These are phyloP conservation scores for Phytophthora litchii DNA, from an alignment of 352 stramenopile species.

Conservation along the genomic window DNA sequence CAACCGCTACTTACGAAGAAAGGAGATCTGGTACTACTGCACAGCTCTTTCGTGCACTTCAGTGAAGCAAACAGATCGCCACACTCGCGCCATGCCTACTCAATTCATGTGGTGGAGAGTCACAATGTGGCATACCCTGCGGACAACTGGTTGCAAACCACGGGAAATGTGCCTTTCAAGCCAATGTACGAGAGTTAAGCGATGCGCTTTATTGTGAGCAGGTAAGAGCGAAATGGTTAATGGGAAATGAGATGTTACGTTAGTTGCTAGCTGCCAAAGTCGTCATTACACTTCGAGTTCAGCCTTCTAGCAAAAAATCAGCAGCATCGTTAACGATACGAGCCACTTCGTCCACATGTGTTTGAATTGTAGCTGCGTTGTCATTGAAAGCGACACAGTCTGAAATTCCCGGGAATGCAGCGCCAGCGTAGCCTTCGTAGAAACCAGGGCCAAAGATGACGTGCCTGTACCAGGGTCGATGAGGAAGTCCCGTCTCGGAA, in stretches of 20 bases:
- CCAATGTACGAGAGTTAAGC: conserved; percentile 59
- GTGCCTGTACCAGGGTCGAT: conserved; percentile 56
- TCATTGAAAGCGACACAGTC: conserved; percentile 52
- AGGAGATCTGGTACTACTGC: conserved; percentile 93
- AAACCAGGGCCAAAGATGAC: conserved; percentile 59
- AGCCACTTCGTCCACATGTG: conserved; percentile 47
- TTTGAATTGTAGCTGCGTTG: conserved; percentile 36
- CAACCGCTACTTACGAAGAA: conserved; percentile 89
- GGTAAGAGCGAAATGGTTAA: neutral
- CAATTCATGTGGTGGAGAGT: conserved; percentile 95
- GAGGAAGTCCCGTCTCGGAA: conserved; percentile 44
- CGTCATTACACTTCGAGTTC: too few relatives aligned
- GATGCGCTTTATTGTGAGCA: neutral
- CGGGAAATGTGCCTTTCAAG: conserved; percentile 63
- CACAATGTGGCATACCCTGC: conserved; percentile 80
- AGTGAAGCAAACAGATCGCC: conserved; percentile 93
- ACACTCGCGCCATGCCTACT: conserved; percentile 94
- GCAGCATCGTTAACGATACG: too few relatives aligned
- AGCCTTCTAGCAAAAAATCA: too few relatives aligned
- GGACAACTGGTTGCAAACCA: conserved; percentile 96
- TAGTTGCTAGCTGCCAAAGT: too few relatives aligned
- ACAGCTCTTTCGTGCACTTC: conserved; percentile 94
- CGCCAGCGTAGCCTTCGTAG: conserved; percentile 54
- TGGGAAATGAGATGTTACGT: too few relatives aligned
- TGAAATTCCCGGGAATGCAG: conserved; percentile 53